phyloP scores from a whole-genome alignment of 2,329 filamentous ascomycete species.

The Cladosporium sp. region DNA sequence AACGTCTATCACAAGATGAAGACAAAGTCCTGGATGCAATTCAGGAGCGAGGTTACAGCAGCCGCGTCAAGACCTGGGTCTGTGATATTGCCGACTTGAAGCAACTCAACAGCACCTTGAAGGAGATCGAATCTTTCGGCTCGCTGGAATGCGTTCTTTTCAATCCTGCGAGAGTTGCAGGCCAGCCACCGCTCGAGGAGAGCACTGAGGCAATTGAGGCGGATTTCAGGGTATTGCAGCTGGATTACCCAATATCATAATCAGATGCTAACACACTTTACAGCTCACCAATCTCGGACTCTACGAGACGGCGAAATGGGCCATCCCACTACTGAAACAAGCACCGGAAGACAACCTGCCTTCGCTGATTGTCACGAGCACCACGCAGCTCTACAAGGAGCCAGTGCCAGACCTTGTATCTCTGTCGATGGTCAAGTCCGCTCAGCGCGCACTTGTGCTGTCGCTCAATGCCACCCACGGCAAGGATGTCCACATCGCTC shows the following conservation, averaged over 20 bases:
- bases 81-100: slow-evolving; percentile 42
- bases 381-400: slow-evolving; percentile 41
- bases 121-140: slow-evolving; percentile 40
- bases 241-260: background rate
- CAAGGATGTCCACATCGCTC: slow-evolving; percentile 43
- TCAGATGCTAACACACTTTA: background rate
- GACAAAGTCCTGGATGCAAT: slow-evolving; percentile 28
- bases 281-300: slow-evolving; percentile 46
- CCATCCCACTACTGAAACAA: slow-evolving; percentile 40
- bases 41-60: slow-evolving; percentile 28
- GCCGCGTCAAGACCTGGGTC: slow-evolving; percentile 40
- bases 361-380: slow-evolving; percentile 47
- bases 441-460: slow-evolving; percentile 48
- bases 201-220: slow-evolving; percentile 42
- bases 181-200: slow-evolving; percentile 39
- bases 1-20: slow-evolving; percentile 35
- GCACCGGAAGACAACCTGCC: slow-evolving; percentile 35
- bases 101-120: slow-evolving; percentile 36
- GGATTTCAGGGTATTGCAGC: slow-evolving; percentile 43
- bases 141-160: slow-evolving; percentile 46
- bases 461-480: slow-evolving; percentile 40
- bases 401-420: slow-evolving; percentile 46
- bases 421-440: slow-evolving; percentile 47
- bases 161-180: slow-evolving; percentile 48
- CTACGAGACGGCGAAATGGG: slow-evolving; percentile 45